phyloP scores from a whole-genome alignment of 192 early-diverging fungal species.

The Gryganskiella cystojenkinii region DNA sequence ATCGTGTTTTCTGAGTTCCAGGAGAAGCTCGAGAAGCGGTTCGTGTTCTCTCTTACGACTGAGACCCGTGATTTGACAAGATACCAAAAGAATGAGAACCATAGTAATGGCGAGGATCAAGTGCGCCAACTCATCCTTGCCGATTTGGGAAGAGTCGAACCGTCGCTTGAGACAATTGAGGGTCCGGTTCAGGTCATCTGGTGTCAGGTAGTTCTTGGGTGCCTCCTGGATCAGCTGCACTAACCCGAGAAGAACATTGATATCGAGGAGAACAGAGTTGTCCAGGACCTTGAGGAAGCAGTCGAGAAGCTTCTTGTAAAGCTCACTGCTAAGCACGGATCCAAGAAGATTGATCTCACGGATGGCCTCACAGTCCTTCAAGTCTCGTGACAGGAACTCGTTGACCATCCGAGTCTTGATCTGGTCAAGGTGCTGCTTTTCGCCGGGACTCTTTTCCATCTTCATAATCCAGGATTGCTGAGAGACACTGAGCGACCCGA shows the following conservation, averaged over 20 bases:
- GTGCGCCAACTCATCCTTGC: not conserved
- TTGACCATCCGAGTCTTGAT: slow-evolving; percentile 2
- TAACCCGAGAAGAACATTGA: not conserved
- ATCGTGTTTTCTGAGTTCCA: not conserved
- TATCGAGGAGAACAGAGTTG: not conserved
- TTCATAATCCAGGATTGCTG: too few relatives aligned
- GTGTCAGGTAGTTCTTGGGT: not conserved
- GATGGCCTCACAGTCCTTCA: not conserved
- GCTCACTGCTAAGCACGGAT: not conserved
- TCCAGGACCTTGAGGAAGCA: not conserved
- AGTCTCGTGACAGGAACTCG: not conserved
- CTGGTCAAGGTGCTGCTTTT: too few relatives aligned
- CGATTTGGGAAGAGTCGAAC: not conserved
- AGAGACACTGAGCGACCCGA: too few relatives aligned
- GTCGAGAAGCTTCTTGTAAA: not conserved
- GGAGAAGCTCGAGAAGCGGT: not conserved
- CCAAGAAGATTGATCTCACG: not conserved
- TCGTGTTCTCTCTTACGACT: not conserved
- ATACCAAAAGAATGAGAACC: not conserved
- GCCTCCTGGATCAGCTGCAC: not conserved
- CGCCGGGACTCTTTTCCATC: too few relatives aligned
- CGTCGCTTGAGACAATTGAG: not conserved
- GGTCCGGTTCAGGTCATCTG: slow-evolving; percentile 4
- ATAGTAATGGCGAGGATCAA: not conserved
- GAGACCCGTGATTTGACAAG: not conserved